Evolutionary conservation across 2,329 filamentous ascomycete genomes (phyloP).

Genomic region (Aureobasidium sp.): DNA sequence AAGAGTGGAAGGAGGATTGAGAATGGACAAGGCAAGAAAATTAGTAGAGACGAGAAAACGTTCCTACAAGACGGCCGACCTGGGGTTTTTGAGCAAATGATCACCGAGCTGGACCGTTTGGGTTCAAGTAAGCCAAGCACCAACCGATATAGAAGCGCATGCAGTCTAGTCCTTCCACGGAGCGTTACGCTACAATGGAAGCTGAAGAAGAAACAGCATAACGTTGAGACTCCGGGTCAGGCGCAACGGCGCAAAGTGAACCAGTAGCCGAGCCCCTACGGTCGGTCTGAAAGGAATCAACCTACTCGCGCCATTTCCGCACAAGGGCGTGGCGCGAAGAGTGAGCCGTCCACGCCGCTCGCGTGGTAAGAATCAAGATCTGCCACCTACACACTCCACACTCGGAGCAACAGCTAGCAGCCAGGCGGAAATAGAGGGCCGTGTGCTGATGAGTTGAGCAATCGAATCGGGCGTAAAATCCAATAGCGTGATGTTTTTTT

Average conservation of each 20-base stretch:
- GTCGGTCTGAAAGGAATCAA: not conserved
- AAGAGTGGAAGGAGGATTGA: not conserved
- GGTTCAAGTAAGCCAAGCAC: slow-evolving; percentile 7
- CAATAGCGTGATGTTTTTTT: slow-evolving; percentile 9
- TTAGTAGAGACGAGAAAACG: not conserved
- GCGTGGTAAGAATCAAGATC: not conserved
- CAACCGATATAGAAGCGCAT: slow-evolving; percentile 10
- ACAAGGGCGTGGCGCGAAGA: not conserved
- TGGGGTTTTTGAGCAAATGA: slow-evolving; percentile 9
- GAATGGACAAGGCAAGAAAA: not conserved
- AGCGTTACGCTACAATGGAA: slow-evolving; percentile 10
- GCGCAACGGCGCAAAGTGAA: slow-evolving; percentile 8
- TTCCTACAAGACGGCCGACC: not conserved
- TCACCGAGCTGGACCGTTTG: slow-evolving; percentile 7
- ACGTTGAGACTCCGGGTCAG: slow-evolving; percentile 10
- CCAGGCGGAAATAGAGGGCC: not conserved
- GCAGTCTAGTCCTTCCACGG: slow-evolving; percentile 8
- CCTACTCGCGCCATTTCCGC: slow-evolving; percentile 7
- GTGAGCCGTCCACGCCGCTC: not conserved
- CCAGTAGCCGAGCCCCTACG: slow-evolving; percentile 7
- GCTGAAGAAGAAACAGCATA: slow-evolving; percentile 5
- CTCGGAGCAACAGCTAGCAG: not conserved
- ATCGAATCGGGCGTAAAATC: not conserved
- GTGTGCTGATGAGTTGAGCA: not conserved
- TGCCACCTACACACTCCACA: not conserved